A percentile compares a stretch with the other conserved stretches of the same genome.
Conservation (phyloP, 1,284 basidiomycete genomes). For the Ustilago loliicola region DNA sequence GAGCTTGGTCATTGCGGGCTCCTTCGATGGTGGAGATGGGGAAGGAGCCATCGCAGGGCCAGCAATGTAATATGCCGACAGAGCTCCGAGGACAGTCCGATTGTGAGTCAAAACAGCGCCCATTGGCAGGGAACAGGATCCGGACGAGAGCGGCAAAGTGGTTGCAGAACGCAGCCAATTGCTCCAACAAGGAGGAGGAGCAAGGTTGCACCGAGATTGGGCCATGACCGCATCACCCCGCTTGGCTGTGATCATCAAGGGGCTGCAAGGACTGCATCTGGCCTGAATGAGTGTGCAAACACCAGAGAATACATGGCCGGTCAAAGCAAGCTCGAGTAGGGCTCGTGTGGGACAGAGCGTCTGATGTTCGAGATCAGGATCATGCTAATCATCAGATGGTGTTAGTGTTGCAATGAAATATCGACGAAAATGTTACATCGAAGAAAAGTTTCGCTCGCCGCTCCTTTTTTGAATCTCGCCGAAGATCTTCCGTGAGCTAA, state of each 20-base stretch:
- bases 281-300: too few relatives aligned
- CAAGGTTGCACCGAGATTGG: slow-evolving; percentile 25
- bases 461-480: slow-evolving; percentile 15
- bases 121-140: background rate
- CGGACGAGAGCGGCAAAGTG: slow-evolving; percentile 22
- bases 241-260: background rate
- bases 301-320: background rate
- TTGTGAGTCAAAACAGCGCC: background rate
- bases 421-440: slow-evolving; percentile 1
- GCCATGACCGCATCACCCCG: slow-evolving; percentile 17
- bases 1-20: background rate
- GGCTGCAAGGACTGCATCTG: background rate
- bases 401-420: background rate
- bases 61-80: slow-evolving; percentile 1
- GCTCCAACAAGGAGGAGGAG: background rate
- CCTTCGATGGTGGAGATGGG: background rate
- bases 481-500: slow-evolving; percentile 21
- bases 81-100: slow-evolving; percentile 12
- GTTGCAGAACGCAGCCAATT: slow-evolving; percentile 3
- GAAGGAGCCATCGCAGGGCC: background rate
- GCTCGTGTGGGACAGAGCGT: too few relatives aligned
- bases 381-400: too few relatives aligned
- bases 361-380: too few relatives aligned
- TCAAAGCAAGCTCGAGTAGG: too few relatives aligned
- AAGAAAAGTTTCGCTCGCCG: background rate